These are phyloP conservation scores for Talaromyces sp. DNA, from an alignment of 2,329 filamentous ascomycete species.

Conservation along the genomic window DNA sequence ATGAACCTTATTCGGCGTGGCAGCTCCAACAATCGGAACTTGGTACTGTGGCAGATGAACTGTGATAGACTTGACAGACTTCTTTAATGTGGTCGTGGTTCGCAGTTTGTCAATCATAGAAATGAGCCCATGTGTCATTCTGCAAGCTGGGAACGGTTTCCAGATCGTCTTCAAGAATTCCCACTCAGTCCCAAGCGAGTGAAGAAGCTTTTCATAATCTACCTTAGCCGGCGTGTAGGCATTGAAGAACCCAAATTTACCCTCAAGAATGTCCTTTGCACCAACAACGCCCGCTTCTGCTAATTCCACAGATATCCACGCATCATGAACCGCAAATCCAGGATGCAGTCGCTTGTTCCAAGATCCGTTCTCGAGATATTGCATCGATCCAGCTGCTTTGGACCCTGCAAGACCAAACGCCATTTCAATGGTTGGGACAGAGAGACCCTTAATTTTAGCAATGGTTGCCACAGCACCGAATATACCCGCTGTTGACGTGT, in stretches of 20 bases:
- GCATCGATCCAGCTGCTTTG: constrained; percentile 43
- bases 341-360: constrained; percentile 45
- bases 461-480: constrained; percentile 41
- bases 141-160: background rate
- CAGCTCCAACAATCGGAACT: constrained; percentile 39
- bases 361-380: constrained; percentile 43
- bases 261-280: background rate
- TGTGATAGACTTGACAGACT: constrained; percentile 2
- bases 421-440: constrained; percentile 28
- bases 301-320: constrained; percentile 38
- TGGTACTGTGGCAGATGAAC: too few relatives aligned
- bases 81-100: too few relatives aligned
- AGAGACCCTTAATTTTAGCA: constrained; percentile 29
- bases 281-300: constrained; percentile 28
- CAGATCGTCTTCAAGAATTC: constrained; percentile 16
- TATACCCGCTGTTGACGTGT: constrained; percentile 40
- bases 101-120: too few relatives aligned
- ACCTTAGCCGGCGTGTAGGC: too few relatives aligned
- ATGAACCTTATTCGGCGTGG: constrained; percentile 38
- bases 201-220: too few relatives aligned
- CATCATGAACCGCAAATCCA: constrained; percentile 44
- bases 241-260: background rate
- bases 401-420: constrained; percentile 42
- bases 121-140: constrained; percentile 1
- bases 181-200: constrained; percentile 14